phyloP scores from a whole-genome alignment of 176 grass and related monocot genomes.

The Tuctoria greenei region DNA sequence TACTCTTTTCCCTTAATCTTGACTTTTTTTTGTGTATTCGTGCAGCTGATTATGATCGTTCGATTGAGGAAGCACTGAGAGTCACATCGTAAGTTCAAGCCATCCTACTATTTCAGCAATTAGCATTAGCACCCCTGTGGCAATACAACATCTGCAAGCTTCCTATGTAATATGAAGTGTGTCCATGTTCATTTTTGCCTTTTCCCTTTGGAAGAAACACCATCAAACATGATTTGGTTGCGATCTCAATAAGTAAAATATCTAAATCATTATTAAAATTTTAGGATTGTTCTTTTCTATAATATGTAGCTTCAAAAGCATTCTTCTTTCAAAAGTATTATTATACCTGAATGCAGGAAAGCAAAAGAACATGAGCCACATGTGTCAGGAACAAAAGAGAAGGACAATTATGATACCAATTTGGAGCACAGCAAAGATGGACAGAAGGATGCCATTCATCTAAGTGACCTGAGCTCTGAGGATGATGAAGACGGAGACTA shows the following conservation, averaged over 20 bases:
- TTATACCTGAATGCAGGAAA: conserved; percentile 42
- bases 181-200: background rate
- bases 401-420: conserved; percentile 26
- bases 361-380: conserved; percentile 33
- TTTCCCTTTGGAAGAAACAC: background rate
- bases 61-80: conserved; percentile 80
- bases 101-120: conserved; percentile 5
- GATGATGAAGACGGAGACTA: conserved; percentile 44
- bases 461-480: conserved; percentile 33
- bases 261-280: background rate
- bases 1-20: conserved; percentile 13
- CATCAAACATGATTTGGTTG: background rate
- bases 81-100: conserved; percentile 60
- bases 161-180: conserved; percentile 11
- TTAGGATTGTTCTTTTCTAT: background rate
- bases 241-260: background rate
- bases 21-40: conserved; percentile 21
- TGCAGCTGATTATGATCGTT: conserved; percentile 85
- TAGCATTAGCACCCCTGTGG: background rate
- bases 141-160: background rate
- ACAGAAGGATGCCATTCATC: conserved; percentile 29
- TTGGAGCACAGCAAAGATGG: conserved; percentile 27
- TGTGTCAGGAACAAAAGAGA: conserved; percentile 32
- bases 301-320: background rate
- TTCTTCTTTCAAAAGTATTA: conserved; percentile 27